These are phyloP conservation scores for Oryza officinalis DNA, from an alignment of 176 grass and related monocot species.

Conservation along the genomic window DNA sequence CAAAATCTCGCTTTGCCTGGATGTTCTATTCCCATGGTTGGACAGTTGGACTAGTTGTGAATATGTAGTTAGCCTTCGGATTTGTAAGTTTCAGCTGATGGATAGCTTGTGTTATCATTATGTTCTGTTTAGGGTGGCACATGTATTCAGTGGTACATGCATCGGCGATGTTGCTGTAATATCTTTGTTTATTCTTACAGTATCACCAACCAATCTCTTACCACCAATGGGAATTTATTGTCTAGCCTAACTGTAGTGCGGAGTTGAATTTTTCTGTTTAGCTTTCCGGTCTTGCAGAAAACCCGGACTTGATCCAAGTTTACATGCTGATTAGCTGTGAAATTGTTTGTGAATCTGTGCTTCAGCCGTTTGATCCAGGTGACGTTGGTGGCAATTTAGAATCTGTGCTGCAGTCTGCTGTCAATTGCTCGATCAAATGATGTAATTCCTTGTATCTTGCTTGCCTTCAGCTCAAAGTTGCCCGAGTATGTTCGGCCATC, in stretches of 20 bases:
- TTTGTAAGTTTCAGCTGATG: background rate
- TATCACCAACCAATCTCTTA: background rate
- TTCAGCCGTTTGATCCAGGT: background rate
- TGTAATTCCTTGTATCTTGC: background rate
- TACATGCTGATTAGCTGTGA: background rate
- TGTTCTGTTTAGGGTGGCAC: background rate
- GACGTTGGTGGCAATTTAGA: background rate
- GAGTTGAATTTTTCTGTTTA: background rate
- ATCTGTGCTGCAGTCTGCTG: background rate
- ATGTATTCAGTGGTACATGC: background rate
- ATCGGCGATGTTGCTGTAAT: background rate
- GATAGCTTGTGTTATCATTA: background rate
- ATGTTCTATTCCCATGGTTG: background rate
- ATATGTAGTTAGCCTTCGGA: constrained; percentile 40
- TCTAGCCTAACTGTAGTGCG: background rate
- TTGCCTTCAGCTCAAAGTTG: background rate
- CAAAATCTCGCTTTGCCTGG: background rate
- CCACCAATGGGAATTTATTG: background rate
- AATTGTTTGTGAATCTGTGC: background rate
- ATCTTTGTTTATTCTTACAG: background rate
- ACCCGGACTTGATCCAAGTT: background rate
- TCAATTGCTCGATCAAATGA: background rate
- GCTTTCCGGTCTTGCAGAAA: background rate
- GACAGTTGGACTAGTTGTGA: constrained; percentile 22
- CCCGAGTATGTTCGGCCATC: background rate